Evolutionary conservation across 108 stramenopile species (phyloP), one percentile per base, ranked within the genome.

Genomic region (Seminavis robusta): DNA sequence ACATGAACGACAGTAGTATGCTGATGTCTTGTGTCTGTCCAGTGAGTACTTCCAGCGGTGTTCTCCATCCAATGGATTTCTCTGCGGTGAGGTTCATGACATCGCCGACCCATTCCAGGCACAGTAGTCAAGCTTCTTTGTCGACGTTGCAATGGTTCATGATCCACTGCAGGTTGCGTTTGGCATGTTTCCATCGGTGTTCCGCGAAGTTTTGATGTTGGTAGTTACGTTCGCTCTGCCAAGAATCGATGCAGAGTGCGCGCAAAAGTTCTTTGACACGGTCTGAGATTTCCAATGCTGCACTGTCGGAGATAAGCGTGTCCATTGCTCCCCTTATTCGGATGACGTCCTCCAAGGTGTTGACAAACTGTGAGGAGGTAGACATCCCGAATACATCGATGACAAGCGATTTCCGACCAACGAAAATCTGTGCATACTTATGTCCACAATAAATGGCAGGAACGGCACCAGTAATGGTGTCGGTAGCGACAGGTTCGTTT

Each of bases 181-280:
- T 72, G 11, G 66, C 30, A 15, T 19, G 23, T 33, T 59, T 39
- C 29, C 31, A 36, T 10, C 49, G 49, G 3, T 51, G 58, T 37
- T 68, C 67, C 13, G 51, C 59, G 25, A 28, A 23, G 46, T 68
- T 68, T 40, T 68, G 67, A 4, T 68, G 34, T 29, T 59, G 67
- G 5, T 61, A 33, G 15, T 52, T 3, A 1, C 59, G 67, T 28
- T 68, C 67, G 21, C 56, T 20, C 17, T 52, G 49, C 53, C 50
- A 52, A 4, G 42, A 17, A 23, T 25, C 29, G 41, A 62, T 63
- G 17, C 11, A 29, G 1, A 51, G 41, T 0, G 29, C n/a, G 1
- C 68, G 61, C 11, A 56, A 43, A 4, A 71, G 27, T 0, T 47
- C 43, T 0, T 6, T 29, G 25, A 59, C 57, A 5, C 31, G 11